These are phyloP conservation scores for Cytospora mali DNA, from an alignment of 2,329 filamentous ascomycete genomes.

Conservation along the genomic window DNA sequence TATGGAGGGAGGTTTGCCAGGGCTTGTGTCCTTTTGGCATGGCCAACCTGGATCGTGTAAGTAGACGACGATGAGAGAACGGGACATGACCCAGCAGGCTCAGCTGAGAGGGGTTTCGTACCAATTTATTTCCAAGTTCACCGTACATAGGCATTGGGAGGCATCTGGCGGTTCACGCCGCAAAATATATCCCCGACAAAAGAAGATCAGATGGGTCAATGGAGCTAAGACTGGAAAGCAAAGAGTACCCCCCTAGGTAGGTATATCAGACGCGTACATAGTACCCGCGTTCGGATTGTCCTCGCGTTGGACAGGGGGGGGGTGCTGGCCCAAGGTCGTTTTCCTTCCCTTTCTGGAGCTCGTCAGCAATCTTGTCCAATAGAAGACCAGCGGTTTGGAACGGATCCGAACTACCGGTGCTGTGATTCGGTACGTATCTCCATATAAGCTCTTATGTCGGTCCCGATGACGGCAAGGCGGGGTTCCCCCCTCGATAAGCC, in stretches of 20 bases:
- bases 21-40: constrained; percentile 92
- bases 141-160: constrained; percentile 69
- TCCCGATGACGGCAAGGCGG: constrained; percentile 17
- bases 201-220: neutral
- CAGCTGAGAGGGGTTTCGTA: constrained; percentile 44
- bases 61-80: constrained; percentile 20
- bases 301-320: constrained; percentile 3
- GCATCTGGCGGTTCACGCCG: constrained; percentile 8
- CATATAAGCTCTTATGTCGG: neutral
- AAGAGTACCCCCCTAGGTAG: too few relatives aligned
- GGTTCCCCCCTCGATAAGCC: constrained; percentile 2
- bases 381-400: neutral
- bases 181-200: neutral
- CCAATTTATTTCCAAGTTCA: constrained; percentile 83
- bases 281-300: neutral
- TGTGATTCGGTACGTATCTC: neutral
- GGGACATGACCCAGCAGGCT: neutral
- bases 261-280: neutral
- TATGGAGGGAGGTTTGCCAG: constrained; percentile 86
- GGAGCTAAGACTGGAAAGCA: neutral
- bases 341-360: constrained; percentile 16
- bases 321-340: neutral
- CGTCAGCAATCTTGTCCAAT: constrained; percentile 6
- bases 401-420: neutral
- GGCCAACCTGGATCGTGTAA: constrained; percentile 69